Conservation (phyloP, 331 rosid genomes). For the Ulmus americana region DNA sequence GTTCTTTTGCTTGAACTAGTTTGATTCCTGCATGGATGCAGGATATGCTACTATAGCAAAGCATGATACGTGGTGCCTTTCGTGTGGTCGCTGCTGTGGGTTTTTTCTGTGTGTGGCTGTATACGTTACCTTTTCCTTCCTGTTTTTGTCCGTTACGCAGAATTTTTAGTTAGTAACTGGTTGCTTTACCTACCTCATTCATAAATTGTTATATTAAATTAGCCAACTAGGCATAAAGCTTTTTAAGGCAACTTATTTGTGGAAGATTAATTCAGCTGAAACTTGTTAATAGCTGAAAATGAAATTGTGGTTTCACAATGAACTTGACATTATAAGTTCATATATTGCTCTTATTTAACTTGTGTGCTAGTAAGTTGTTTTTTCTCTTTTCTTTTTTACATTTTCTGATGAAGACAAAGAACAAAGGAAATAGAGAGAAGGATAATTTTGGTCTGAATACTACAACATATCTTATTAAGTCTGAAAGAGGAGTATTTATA, state of each 20-base stretch:
- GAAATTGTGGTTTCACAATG: not conserved
- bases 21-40: not conserved
- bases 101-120: not conserved
- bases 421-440: too few species aligned
- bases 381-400: not conserved
- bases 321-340: not conserved
- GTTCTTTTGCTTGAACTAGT: not conserved
- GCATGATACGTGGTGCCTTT: not conserved
- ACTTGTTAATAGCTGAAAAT: not conserved
- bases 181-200: not conserved
- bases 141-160: not conserved
- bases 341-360: not conserved
- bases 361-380: not conserved
- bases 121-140: not conserved
- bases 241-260: not conserved
- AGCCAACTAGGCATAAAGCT: too few species aligned
- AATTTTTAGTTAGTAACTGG: not conserved
- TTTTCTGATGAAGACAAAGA: too few species aligned
- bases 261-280: not conserved
- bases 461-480: too few species aligned
- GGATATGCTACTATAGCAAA: not conserved
- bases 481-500: too few species aligned
- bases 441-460: too few species aligned
- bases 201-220: too few species aligned
- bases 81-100: not conserved